phyloP scores from a whole-genome alignment of 345 rosid genomes.

The Acer negundo region DNA sequence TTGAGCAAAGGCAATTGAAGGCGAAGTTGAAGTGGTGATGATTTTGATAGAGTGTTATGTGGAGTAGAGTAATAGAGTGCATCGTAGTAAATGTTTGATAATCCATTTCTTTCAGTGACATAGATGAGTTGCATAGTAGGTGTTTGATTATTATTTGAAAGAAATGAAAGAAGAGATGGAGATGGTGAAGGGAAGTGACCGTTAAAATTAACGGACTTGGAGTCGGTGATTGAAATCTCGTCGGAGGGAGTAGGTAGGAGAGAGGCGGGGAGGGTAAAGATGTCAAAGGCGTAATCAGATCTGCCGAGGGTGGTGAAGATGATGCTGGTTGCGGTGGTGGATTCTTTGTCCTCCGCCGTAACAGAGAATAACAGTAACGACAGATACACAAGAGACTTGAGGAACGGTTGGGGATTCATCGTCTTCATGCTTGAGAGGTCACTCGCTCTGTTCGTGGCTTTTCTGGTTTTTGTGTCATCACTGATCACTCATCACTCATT shows the following conservation, averaged over 20 bases:
- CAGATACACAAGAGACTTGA: neutral
- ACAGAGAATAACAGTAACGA: neutral
- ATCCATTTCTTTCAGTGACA: constrained; percentile 75
- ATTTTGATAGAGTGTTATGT: neutral
- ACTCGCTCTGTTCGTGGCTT: too few relatives aligned
- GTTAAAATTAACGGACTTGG: constrained; percentile 73
- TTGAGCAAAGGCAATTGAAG: constrained; percentile 55
- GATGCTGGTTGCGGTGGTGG: constrained; percentile 40
- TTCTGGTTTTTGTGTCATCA: too few relatives aligned
- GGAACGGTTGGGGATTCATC: neutral
- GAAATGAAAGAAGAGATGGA: constrained; percentile 43
- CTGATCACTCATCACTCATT: too few relatives aligned
- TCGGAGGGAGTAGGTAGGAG: constrained; percentile 28
- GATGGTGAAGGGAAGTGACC: constrained; percentile 74
- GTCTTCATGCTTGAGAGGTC: neutral
- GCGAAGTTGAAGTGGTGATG: constrained; percentile 19
- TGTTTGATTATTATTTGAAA: constrained; percentile 31
- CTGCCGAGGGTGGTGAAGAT: constrained; percentile 73
- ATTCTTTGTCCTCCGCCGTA: constrained; percentile 17
- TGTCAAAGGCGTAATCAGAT: constrained; percentile 66
- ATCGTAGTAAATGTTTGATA: constrained; percentile 64
- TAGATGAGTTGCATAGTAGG: constrained; percentile 57
- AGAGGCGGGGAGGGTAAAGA: constrained; percentile 51
- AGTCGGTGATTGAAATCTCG: constrained; percentile 73
- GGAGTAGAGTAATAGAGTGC: constrained; percentile 25